These are phyloP conservation scores for Silybum marianum DNA, from an alignment of 129 eudicot genomes.

Conservation along the genomic window DNA sequence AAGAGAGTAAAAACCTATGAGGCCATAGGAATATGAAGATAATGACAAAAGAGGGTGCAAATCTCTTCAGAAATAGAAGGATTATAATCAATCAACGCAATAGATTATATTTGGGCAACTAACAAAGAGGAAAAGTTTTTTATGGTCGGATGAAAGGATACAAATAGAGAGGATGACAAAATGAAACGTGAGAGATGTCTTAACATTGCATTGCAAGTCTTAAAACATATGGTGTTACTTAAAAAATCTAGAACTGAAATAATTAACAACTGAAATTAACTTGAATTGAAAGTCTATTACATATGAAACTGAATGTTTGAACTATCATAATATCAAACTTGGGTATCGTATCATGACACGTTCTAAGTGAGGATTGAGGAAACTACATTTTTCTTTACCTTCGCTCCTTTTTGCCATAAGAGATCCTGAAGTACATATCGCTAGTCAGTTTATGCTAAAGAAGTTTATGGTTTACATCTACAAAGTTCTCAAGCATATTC, in stretches of 20 bases:
- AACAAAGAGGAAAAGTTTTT: background rate
- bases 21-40: background rate
- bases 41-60: background rate
- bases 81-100: too few relatives aligned
- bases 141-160: background rate
- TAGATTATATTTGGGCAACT: background rate
- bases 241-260: background rate
- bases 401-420: background rate
- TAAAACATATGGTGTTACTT: background rate
- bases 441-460: background rate
- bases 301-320: background rate
- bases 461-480: too few relatives aligned
- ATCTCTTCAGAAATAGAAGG: background rate
- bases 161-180: background rate
- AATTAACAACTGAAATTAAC: background rate
- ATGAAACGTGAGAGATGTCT: background rate
- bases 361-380: background rate
- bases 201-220: too few relatives aligned
- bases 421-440: background rate
- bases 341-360: background rate
- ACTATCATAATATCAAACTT: background rate
- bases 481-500: background rate
- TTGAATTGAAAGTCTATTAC: background rate
- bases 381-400: background rate
- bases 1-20: too few relatives aligned